Percentiles rank a stretch among this genome's conserved stretches.
These are phyloP conservation scores for Neopestalotiopsis clavispora DNA, from an alignment of 2,329 filamentous ascomycete genomes.

Conservation along the genomic window DNA sequence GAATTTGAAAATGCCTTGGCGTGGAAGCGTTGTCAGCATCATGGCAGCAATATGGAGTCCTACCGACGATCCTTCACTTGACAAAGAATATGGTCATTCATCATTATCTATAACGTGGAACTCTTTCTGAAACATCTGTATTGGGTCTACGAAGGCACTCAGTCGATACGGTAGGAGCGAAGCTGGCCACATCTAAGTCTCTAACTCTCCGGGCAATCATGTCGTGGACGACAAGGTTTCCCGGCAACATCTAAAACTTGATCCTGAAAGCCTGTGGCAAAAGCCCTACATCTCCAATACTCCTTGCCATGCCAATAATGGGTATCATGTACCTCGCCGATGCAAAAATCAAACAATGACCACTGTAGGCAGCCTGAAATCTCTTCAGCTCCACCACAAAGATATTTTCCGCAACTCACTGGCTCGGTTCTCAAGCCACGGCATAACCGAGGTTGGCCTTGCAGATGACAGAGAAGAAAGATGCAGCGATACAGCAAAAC, in stretches of 20 bases:
- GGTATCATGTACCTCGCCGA: slow-evolving; percentile 1
- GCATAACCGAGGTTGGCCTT: too few relatives aligned
- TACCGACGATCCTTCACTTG: neutral
- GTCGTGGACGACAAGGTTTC: neutral
- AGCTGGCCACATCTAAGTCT: too few relatives aligned
- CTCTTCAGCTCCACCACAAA: neutral
- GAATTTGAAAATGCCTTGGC: neutral
- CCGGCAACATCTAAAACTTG: neutral
- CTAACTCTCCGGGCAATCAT: neutral
- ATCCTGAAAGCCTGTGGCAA: neutral
- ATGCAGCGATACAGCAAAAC: too few relatives aligned
- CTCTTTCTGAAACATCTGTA: too few relatives aligned
- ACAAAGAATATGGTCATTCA: too few relatives aligned
- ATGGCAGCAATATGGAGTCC: neutral
- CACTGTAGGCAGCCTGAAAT: neutral
- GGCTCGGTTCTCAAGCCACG: neutral
- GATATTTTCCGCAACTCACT: neutral
- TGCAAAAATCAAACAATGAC: neutral
- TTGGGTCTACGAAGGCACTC: too few relatives aligned
- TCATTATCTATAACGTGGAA: too few relatives aligned
- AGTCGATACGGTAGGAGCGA: too few relatives aligned
- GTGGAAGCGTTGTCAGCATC: neutral
- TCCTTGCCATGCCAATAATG: neutral
- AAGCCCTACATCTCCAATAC: neutral
- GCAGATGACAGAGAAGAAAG: too few relatives aligned